Percentiles rank a stretch among this genome's conserved stretches.
phyloP scores from a whole-genome alignment of 768 basidiomycete species.

The Serendipita sp. region DNA sequence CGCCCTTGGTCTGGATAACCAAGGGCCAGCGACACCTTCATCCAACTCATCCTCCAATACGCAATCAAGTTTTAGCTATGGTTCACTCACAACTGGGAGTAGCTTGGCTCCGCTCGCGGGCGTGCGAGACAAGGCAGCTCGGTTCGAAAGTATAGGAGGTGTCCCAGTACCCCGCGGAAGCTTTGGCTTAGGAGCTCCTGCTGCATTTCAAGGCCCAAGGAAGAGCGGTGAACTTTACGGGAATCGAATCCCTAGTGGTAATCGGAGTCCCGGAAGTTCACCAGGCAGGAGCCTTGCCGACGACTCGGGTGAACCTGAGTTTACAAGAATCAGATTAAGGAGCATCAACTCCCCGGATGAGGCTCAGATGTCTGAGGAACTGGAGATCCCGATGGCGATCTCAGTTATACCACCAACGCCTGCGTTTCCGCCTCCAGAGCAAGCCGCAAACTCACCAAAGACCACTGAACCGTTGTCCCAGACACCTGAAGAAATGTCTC shows the following conservation, averaged over 20 bases:
- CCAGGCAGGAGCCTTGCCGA: background rate
- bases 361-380: background rate
- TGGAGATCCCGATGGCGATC: background rate
- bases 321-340: background rate
- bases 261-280: background rate
- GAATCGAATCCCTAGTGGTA: conserved; percentile 12
- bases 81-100: background rate
- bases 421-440: background rate
- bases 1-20: background rate
- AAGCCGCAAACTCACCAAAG: background rate
- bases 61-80: background rate
- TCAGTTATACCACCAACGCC: background rate
- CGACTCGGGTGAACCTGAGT: background rate
- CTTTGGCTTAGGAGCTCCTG: conserved; percentile 13
- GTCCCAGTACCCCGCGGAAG: conserved; percentile 12
- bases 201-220: conserved; percentile 5
- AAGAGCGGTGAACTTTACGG: conserved; percentile 12
- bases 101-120: background rate
- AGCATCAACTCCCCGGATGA: background rate
- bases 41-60: background rate
- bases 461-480: too few species aligned
- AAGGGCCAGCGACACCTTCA: background rate
- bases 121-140: conserved; percentile 5
- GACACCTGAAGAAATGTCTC: too few species aligned
- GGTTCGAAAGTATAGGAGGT: conserved; percentile 8